A percentile compares a stretch with the other conserved stretches of the same genome.
Conservation (phyloP, 345 rosid species). For the Abelmoschus esculentus region DNA sequence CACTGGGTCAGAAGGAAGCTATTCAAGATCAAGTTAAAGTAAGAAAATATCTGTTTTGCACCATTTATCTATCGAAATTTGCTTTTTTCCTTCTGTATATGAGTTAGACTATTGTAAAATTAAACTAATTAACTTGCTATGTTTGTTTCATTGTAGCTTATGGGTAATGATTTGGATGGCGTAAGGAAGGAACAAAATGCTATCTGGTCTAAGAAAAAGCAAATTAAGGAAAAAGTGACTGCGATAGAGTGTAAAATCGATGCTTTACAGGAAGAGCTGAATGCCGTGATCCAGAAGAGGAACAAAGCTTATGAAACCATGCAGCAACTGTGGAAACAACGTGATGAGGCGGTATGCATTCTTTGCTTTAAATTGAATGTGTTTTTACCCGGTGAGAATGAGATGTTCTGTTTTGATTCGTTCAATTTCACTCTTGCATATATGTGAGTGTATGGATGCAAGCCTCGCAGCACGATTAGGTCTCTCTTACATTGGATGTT, state of each 20-base stretch:
- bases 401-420: background rate
- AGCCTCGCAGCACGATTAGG: background rate
- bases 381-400: background rate
- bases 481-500: background rate
- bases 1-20: conserved; percentile 73
- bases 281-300: conserved; percentile 42
- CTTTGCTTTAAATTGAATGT: background rate
- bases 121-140: background rate
- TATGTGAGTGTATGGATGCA: background rate
- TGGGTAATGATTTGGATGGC: conserved; percentile 84
- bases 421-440: background rate
- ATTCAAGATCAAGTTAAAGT: conserved; percentile 86
- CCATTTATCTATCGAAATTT: background rate
- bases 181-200: conserved; percentile 84
- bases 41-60: conserved; percentile 15
- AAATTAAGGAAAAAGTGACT: conserved; percentile 47
- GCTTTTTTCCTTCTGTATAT: background rate
- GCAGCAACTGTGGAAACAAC: conserved; percentile 51
- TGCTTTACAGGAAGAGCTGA: conserved; percentile 47
- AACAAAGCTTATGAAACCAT: conserved; percentile 51
- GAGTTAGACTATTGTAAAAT: background rate
- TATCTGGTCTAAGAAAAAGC: conserved; percentile 45
- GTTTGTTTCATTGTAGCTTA: conserved; percentile 42
- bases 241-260: conserved; percentile 52
- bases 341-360: conserved; percentile 59